phyloP scores from a whole-genome alignment of 148 eudicot genomes.

The Silene uniflora region DNA sequence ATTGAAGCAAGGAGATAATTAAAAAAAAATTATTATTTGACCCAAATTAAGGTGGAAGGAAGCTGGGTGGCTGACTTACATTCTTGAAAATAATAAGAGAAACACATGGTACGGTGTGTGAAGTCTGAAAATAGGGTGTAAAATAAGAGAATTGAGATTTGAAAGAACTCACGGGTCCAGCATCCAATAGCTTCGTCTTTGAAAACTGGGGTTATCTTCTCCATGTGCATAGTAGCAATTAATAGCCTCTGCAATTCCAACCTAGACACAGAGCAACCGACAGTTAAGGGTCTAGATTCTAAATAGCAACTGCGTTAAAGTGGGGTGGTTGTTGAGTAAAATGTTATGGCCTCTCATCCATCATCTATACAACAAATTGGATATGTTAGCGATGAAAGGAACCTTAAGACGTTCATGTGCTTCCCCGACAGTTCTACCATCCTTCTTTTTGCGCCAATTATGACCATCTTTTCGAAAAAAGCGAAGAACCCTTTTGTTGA shows the following conservation, averaged over 20 bases:
- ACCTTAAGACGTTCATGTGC: constrained; percentile 98
- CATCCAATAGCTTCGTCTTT: constrained; percentile 97
- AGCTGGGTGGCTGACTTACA: not conserved
- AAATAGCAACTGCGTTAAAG: constrained; percentile 1
- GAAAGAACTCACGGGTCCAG: constrained; percentile 74
- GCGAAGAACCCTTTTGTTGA: constrained; percentile 83
- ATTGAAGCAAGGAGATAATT: not conserved
- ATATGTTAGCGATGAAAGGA: constrained; percentile 12
- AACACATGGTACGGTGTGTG: not conserved
- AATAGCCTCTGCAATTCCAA: constrained; percentile 81
- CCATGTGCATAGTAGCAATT: constrained; percentile 97
- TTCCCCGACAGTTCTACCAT: constrained; percentile 84
- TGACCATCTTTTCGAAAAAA: constrained; percentile 92
- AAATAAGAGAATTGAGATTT: constrained; percentile 5
- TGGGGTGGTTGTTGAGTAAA: not conserved
- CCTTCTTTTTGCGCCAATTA: constrained; percentile 84
- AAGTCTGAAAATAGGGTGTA: constrained; percentile 1
- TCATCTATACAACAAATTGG: not conserved
- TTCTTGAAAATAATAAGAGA: not conserved
- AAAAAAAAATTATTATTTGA: not conserved
- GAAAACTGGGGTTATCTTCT: constrained; percentile 64
- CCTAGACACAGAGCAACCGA: constrained; percentile 43
- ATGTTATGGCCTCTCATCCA: not conserved
- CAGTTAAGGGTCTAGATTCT: not conserved
- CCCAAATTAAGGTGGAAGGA: not conserved